A percentile compares a stretch with the other conserved stretches of the same genome.
phyloP scores from a whole-genome alignment of 2,329 filamentous ascomycete genomes.

The Pseudogymnoascus sp. region DNA sequence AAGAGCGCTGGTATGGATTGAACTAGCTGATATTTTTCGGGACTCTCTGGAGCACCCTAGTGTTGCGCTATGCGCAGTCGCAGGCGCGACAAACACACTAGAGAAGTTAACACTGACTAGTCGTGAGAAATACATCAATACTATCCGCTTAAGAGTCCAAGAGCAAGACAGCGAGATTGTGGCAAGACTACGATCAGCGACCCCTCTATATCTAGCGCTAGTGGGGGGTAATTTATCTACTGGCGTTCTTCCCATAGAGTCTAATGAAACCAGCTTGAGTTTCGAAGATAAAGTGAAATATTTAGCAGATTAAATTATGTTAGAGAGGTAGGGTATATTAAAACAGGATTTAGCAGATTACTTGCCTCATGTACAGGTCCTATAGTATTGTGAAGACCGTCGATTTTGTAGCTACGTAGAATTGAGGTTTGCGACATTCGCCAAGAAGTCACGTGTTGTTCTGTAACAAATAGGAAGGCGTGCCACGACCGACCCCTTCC shows the following conservation, averaged over 20 bases:
- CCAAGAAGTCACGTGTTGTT: too few relatives aligned
- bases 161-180: slow-evolving; percentile 13
- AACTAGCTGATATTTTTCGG: slow-evolving; percentile 14
- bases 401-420: too few relatives aligned
- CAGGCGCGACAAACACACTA: slow-evolving; percentile 12
- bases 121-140: slow-evolving; percentile 12
- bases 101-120: slow-evolving; percentile 13
- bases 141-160: slow-evolving; percentile 14
- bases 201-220: slow-evolving; percentile 12
- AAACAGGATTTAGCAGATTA: too few relatives aligned
- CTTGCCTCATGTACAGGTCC: too few relatives aligned
- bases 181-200: slow-evolving; percentile 15
- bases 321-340: too few relatives aligned
- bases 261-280: slow-evolving; percentile 8
- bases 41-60: slow-evolving; percentile 10
- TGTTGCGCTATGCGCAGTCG: slow-evolving; percentile 12
- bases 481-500: too few relatives aligned
- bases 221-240: slow-evolving; percentile 12
- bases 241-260: slow-evolving; percentile 16
- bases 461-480: too few relatives aligned
- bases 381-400: too few relatives aligned
- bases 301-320: too few relatives aligned
- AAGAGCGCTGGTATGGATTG: slow-evolving; percentile 13
- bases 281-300: too few relatives aligned
- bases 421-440: too few relatives aligned